Base-by-base conservation (phyloP, 139 green algal species). In the Micractinium conductrix region DNA sequence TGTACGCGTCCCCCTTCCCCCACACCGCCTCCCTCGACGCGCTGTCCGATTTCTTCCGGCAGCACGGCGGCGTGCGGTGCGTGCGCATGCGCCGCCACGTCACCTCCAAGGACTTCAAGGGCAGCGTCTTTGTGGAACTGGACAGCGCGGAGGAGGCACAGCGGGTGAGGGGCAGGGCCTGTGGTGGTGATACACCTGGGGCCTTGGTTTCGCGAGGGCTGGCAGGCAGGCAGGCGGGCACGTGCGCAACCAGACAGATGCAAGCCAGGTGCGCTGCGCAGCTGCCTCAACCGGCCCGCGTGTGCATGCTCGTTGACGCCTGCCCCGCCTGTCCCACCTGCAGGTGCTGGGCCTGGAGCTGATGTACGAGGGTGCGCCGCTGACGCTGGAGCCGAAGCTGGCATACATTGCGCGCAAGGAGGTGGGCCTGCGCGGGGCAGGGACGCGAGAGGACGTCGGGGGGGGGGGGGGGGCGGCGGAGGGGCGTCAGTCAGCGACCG, bases 121-220 rank as follows among this genome's bases (percentile, higher is more conserved):
- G 95, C 53, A 91, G 84, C 24, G 88, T 95, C 19, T 98, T 98
- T 85, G 87, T 97, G 28, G 95, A 96, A 91, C 95, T 96, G 88
- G 81, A 24, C 6, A 84, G 28, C 67, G 40, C 73, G 43, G 93
- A 94, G 80, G 87, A 90, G 35, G 90, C 91, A 1, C 83, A 84
- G 4, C 60, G 63, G 75, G 86, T 90, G 45, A 38, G 80, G 43
- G 5, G 37, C 8, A 8, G 30, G 62, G 17, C n/a, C n/a, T n/a
- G n/a, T n/a, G n/a, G n/a, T n/a, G n/a, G n/a, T n/a, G n/a, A n/a
- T n/a, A n/a, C n/a, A n/a, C n/a, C n/a, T n/a, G n/a, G n/a, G n/a
- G n/a, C n/a, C n/a, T n/a, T n/a, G n/a, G n/a, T n/a, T n/a, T n/a
- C n/a, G n/a, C n/a, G 17, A 65, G 55, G 55, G 55, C 17, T 65